Evolutionary conservation across 768 basidiomycete species (phyloP).

Genomic region (Tricholomella constricta): DNA sequence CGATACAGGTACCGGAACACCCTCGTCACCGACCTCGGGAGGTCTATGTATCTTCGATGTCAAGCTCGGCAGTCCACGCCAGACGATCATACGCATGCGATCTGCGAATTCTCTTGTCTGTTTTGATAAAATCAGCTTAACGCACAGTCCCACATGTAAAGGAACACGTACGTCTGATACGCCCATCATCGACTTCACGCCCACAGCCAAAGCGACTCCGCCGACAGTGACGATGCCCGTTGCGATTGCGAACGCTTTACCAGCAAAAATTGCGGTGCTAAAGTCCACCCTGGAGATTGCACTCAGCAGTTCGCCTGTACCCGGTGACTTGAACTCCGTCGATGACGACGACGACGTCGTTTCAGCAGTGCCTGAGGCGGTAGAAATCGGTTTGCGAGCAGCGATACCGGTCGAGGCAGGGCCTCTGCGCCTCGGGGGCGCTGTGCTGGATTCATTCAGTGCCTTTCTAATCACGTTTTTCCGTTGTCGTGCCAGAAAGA

Average conservation of each 20-base stretch:
- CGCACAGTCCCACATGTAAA: slow-evolving; percentile 2
- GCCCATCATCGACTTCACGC: slow-evolving; percentile 53
- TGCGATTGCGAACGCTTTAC: slow-evolving; percentile 68
- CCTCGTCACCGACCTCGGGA: slow-evolving; percentile 33
- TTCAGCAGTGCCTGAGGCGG: slow-evolving; percentile 18
- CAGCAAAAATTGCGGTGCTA: slow-evolving; percentile 53
- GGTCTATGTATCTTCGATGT: slow-evolving; percentile 53
- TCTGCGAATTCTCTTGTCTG: slow-evolving; percentile 63
- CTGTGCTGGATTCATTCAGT: slow-evolving; percentile 23
- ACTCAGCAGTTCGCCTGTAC: slow-evolving; percentile 34
- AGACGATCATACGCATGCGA: slow-evolving; percentile 53
- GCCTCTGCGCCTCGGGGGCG: slow-evolving; percentile 33
- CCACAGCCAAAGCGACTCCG: slow-evolving; percentile 45
- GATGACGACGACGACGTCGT: slow-evolving; percentile 16
- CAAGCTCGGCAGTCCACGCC: slow-evolving; percentile 48
- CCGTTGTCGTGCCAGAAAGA: slow-evolving; percentile 37
- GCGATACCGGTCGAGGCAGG: slow-evolving; percentile 10
- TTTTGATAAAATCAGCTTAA: not conserved
- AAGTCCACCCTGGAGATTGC: slow-evolving; percentile 41
- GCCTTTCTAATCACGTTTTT: slow-evolving; percentile 23
- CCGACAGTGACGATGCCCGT: slow-evolving; percentile 57
- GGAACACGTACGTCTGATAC: slow-evolving; percentile 53
- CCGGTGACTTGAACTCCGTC: slow-evolving; percentile 28
- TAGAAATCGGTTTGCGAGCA: slow-evolving; percentile 7
- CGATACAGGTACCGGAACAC: slow-evolving; percentile 4